These are phyloP conservation scores for Collybiopsis luxurians DNA, from an alignment of 768 basidiomycete genomes.

Conservation along the genomic window DNA sequence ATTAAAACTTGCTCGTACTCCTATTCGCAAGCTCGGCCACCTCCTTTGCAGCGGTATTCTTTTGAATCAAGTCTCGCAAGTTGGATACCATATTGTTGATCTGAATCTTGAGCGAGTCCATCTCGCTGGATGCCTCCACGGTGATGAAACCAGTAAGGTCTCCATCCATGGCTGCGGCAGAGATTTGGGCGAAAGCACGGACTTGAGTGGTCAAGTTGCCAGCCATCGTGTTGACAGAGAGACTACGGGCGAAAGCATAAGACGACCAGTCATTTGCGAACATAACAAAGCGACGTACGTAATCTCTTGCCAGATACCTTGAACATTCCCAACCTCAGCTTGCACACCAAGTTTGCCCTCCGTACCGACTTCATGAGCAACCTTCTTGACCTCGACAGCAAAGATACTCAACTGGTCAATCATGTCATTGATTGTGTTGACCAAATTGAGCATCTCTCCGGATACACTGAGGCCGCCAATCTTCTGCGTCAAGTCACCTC, in stretches of 20 bases:
- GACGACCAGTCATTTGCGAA: not conserved
- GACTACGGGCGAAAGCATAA: slow-evolving; percentile 42
- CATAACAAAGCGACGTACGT: slow-evolving; percentile 58
- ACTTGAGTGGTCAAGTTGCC: slow-evolving; percentile 97
- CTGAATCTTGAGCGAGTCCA: slow-evolving; percentile 99
- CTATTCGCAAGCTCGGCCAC: slow-evolving; percentile 98
- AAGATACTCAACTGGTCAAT: too few species aligned
- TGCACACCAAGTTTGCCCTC: slow-evolving; percentile 99
- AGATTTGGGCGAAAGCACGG: slow-evolving; percentile 97
- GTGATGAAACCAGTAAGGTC: slow-evolving; percentile 99
- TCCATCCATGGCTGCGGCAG: slow-evolving; percentile 97
- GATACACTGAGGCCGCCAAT: slow-evolving; percentile 89
- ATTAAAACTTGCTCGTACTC: slow-evolving; percentile 95
- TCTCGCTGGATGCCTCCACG: slow-evolving; percentile 96
- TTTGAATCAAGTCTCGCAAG: slow-evolving; percentile 93
- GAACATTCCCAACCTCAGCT: slow-evolving; percentile 94
- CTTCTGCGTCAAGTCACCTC: slow-evolving; percentile 91
- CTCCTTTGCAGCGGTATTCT: slow-evolving; percentile 96
- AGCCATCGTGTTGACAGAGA: slow-evolving; percentile 98
- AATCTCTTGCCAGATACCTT: slow-evolving; percentile 99
- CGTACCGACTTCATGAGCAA: slow-evolving; percentile 95
- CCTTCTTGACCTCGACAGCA: slow-evolving; percentile 93
- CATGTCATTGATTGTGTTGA: slow-evolving; percentile 98
- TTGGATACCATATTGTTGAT: slow-evolving; percentile 99
- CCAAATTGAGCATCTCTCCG: slow-evolving; percentile 94